Evolutionary conservation across 2,329 filamentous ascomycete species (phyloP).

Genomic region (Calonectria pauciramosa): DNA sequence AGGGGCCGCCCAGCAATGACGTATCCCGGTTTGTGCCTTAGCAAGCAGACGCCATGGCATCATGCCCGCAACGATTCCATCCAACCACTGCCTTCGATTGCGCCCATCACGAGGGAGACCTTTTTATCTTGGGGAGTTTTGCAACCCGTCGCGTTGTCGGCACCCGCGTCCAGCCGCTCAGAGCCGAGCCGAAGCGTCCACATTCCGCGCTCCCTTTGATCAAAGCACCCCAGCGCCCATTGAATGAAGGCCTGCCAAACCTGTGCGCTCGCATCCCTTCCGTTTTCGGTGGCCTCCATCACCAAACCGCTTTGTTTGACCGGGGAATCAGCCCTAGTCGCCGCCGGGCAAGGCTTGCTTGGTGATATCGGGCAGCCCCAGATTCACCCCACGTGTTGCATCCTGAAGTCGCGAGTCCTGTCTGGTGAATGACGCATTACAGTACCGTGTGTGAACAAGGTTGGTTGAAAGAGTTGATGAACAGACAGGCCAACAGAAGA

Average conservation of each 20-base stretch:
- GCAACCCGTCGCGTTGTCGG: neutral
- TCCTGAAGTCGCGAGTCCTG: neutral
- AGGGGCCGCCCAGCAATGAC: constrained; percentile 16
- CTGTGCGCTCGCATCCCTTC: neutral
- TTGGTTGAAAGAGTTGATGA: neutral
- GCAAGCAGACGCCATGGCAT: neutral
- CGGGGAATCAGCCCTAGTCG: neutral
- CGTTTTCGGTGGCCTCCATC: neutral
- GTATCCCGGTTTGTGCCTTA: neutral
- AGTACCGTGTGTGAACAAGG: neutral
- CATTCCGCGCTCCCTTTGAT: constrained; percentile 11
- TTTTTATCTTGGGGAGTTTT: neutral
- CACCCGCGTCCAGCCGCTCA: constrained; percentile 40
- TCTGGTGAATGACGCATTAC: neutral
- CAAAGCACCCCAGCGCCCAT: neutral
- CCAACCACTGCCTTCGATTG: neutral
- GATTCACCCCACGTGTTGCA: constrained; percentile 15
- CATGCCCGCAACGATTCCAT: neutral
- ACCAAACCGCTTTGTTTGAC: neutral
- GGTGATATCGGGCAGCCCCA: constrained; percentile 1
- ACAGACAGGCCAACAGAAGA: neutral
- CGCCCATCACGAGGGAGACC: neutral
- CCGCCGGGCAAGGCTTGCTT: neutral
- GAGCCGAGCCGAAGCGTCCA: constrained; percentile 41
- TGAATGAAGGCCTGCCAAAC: neutral